Evolutionary conservation across 202 grass and related monocot species (phyloP).

Genomic region (Eragrostis tef): DNA sequence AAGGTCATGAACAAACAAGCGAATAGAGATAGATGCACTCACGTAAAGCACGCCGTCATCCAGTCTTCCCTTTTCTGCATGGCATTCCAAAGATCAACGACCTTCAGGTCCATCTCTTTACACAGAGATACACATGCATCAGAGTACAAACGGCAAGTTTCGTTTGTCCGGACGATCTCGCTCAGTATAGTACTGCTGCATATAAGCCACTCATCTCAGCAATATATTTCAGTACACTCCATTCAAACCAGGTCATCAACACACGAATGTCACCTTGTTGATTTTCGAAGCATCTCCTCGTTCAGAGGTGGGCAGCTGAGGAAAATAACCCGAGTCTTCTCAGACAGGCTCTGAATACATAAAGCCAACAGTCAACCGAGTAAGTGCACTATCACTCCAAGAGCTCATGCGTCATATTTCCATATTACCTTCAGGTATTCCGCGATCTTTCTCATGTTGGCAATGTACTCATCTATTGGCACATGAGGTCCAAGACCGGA

Average conservation of each 20-base stretch:
- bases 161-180: slow-evolving; percentile 73
- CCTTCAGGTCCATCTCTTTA: slow-evolving; percentile 79
- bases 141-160: slow-evolving; percentile 70
- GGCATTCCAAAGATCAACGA: slow-evolving; percentile 77
- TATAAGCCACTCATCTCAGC: slow-evolving; percentile 3
- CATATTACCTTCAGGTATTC: slow-evolving; percentile 72
- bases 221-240: neutral
- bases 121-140: slow-evolving; percentile 72
- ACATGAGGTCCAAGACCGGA: slow-evolving; percentile 88
- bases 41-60: slow-evolving; percentile 74
- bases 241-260: neutral
- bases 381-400: neutral
- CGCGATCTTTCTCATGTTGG: slow-evolving; percentile 80
- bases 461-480: slow-evolving; percentile 78
- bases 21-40: slow-evolving; percentile 27
- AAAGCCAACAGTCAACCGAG: slow-evolving; percentile 38
- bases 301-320: slow-evolving; percentile 85
- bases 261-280: slow-evolving; percentile 45
- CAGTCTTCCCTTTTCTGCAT: slow-evolving; percentile 70
- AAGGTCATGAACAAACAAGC: neutral
- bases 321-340: slow-evolving; percentile 75
- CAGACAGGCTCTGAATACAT: slow-evolving; percentile 64
- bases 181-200: slow-evolving; percentile 59
- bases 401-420: neutral
- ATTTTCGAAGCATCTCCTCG: slow-evolving; percentile 64